phyloP scores from a whole-genome alignment of 352 stramenopile species.

The Phytophthora chlamydospora region DNA sequence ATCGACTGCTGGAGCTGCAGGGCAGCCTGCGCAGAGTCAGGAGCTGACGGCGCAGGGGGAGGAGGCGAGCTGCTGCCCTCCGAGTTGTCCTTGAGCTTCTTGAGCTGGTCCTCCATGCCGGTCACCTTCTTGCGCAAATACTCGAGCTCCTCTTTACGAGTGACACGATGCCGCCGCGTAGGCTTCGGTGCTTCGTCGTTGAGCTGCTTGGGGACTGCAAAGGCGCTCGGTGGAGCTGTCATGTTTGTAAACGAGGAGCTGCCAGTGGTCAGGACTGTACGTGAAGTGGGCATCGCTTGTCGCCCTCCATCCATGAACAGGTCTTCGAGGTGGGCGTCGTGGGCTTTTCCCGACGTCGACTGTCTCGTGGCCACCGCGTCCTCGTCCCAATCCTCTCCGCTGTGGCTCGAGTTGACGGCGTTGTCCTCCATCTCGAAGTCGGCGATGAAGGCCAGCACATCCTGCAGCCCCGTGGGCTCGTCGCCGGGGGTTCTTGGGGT shows the following conservation, averaged over 20 bases:
- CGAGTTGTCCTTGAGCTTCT: conserved; percentile 24
- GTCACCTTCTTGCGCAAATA: conserved; percentile 42
- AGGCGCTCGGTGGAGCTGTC: not conserved
- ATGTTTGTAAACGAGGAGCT: not conserved
- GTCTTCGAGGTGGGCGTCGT: conserved; percentile 5
- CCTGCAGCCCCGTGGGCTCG: conserved; percentile 26
- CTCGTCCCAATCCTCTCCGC: conserved; percentile 15
- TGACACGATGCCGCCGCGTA: conserved; percentile 24
- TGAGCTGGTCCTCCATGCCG: conserved; percentile 38
- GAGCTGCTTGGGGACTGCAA: too few species aligned
- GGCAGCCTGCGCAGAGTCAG: conserved; percentile 8
- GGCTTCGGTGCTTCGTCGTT: not conserved
- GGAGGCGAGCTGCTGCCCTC: conserved; percentile 1
- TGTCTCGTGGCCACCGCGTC: not conserved
- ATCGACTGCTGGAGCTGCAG: conserved; percentile 29
- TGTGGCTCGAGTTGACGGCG: conserved; percentile 3
- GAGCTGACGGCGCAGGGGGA: not conserved
- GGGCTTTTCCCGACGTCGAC: not conserved
- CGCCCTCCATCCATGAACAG: conserved; percentile 2
- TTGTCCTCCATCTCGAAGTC: conserved; percentile 38
- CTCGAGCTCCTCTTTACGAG: conserved; percentile 43
- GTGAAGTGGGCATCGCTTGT: conserved; percentile 4
- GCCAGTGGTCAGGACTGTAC: not conserved
- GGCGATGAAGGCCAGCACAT: conserved; percentile 37
- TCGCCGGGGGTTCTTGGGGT: conserved; percentile 19